Evolutionary conservation across 495 filamentous ascomycete genomes (phyloP), one percentile per base, ranked within the genome.

Genomic region (Staphylotrichum tortipilum): DNA sequence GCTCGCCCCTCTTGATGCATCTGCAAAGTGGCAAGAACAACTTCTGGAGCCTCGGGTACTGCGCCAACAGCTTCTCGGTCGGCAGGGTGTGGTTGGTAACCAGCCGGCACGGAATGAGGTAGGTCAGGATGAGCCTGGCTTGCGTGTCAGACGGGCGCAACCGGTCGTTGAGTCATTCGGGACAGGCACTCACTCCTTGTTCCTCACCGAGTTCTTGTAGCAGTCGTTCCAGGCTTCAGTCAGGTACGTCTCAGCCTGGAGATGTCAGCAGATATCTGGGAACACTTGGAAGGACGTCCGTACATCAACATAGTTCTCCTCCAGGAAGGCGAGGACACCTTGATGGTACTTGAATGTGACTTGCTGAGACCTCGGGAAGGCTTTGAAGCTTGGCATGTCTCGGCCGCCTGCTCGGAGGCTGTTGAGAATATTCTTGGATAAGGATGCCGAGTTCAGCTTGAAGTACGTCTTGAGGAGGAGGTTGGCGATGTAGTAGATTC

Each of bases 401-500:
- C 71, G 72, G 15, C 75, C 73, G n/a, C 81, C 79, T 6, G 88
- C 91, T 41, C 80, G 74, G 18, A 97, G 74, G 2, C 85, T 86
- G 39, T 80, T 85, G 21, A 97, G 70, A 43, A 96, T 79, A 58
- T 94, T 96, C 64, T 95, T 95, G 11, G 83, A 90, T 18, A 98
- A 75, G n/a, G 76, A 77, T 39, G 94, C 83, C 34, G 84, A 83
- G 66, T 92, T 94, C 44, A 98, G 73, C 71, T 87, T 94, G 78
- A 97, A 98, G 62, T 97, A 95, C 6, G 89, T 96, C 68, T 96
- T 97, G 78, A 98, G 97, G 8, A 95, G 70, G 1, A 97, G 78
- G 58, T 94, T 96, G 50, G 86, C 86, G 33, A 84, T 88, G 64
- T 90, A 85, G 69, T 97, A 98, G 35, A 91, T 81, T 0, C 87